Base-by-base conservation (phyloP, 805 yeast genomes). In the Saccharomycopsis sp. region DNA sequence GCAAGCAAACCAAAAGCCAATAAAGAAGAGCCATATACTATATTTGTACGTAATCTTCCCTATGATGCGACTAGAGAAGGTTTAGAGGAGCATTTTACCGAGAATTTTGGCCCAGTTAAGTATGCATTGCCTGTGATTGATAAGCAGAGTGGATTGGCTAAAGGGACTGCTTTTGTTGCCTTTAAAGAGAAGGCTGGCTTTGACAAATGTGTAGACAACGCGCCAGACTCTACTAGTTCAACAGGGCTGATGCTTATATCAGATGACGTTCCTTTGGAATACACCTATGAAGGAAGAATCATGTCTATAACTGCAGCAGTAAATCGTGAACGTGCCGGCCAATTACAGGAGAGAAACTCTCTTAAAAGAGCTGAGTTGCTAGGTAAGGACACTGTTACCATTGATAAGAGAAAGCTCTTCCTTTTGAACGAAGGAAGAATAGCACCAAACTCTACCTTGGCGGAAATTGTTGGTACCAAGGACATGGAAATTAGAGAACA, bases 111-210 rank as follows among this genome's bases (percentile, higher is more conserved):
- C 12, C 80, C 87, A 3, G 90, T 94, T 22, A 86, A 87, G 65
- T 94, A 91, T 69, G 99, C 99, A 0, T 78, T 94, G 52, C 97
- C 98, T 0, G 99, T 94, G 14, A 77, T 86, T 62, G 99, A 94
- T 68, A 87, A 78, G 67, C 86, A 78, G 57, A 85, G 96, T 1
- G 96, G 96, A 3, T 75, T 89, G 61, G 93, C 98, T 12, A 88
- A 80, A 69, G 99, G 99, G 62, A 87, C 97, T 0, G 99, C 97
- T 0, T 94, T 94, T 69, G 96, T 94, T 50, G 96, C 97, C 0
- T 94, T 94, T 69, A 72, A 70, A 55, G 74, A 78, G 22, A 82
- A 81, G 56, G 83, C 78, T 2, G 81, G 87, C 2, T 88, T 83
- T 66, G 78, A 78, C 35, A 78, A 80, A 56, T 92, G 97, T 73